A percentile compares a stretch with the other conserved stretches of the same genome.
These are phyloP conservation scores for Chamaecrista fasciculata DNA, from an alignment of 306 rosid genomes.

Conservation along the genomic window DNA sequence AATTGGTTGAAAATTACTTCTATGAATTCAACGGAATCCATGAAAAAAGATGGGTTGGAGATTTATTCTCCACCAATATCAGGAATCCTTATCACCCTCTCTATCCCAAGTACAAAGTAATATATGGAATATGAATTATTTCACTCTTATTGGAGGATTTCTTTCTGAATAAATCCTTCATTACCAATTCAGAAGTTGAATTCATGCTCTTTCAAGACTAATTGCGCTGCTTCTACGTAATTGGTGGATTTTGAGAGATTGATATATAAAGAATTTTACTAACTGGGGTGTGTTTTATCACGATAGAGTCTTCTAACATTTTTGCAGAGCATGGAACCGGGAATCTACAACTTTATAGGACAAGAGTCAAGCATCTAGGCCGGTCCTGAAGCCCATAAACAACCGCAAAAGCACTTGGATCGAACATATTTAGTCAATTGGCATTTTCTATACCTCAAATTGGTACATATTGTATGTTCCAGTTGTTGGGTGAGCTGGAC, in stretches of 20 bases:
- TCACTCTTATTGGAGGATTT: slow-evolving; percentile 33
- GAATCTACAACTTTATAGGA: slow-evolving; percentile 38
- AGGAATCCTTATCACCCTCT: slow-evolving; percentile 60
- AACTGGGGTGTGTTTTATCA: neutral
- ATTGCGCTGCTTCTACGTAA: neutral
- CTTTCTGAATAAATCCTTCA: slow-evolving; percentile 43
- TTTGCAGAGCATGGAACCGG: slow-evolving; percentile 16
- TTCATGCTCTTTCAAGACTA: neutral
- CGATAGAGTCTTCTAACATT: slow-evolving; percentile 11
- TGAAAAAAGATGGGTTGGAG: slow-evolving; percentile 35
- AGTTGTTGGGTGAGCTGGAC: neutral
- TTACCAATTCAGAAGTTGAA: slow-evolving; percentile 32
- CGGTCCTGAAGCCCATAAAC: slow-evolving; percentile 42
- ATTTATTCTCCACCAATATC: slow-evolving; percentile 35
- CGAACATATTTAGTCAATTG: neutral
- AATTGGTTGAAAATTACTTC: slow-evolving; percentile 53
- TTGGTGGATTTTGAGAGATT: neutral
- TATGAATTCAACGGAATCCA: slow-evolving; percentile 38
- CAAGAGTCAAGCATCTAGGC: slow-evolving; percentile 30
- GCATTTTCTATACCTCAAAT: no score
- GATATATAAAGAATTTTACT: neutral
- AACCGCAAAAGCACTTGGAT: slow-evolving; percentile 33
- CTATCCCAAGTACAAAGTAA: slow-evolving; percentile 36
- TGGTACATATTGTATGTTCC: neutral
- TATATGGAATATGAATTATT: slow-evolving; percentile 34